Evolutionary conservation across 2,329 filamentous ascomycete genomes (phyloP).

Genomic region (Aspergillus sp.): DNA sequence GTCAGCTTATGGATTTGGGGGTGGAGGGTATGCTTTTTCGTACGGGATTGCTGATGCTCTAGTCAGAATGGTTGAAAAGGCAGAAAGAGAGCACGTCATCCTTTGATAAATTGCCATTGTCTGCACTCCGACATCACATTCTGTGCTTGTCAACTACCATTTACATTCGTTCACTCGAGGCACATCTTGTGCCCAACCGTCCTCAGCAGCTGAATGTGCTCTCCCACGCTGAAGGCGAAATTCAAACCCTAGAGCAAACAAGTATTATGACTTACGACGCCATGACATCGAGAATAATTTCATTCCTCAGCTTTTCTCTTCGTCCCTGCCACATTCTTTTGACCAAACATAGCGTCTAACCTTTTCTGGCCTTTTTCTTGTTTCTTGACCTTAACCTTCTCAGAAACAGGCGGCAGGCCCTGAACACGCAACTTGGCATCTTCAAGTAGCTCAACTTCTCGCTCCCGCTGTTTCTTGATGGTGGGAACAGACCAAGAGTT

Average conservation of each 20-base stretch:
- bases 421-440: constrained; percentile 34
- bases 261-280: background rate
- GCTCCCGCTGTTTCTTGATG: constrained; percentile 34
- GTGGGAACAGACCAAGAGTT: constrained; percentile 37
- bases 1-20: constrained; percentile 40
- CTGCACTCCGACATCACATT: background rate
- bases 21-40: constrained; percentile 39
- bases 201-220: background rate
- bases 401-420: constrained; percentile 34
- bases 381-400: constrained; percentile 33
- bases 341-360: constrained; percentile 29
- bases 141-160: background rate
- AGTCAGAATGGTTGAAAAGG: constrained; percentile 35
- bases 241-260: background rate
- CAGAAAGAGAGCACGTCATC: constrained; percentile 33
- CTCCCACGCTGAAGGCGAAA: background rate
- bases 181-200: background rate
- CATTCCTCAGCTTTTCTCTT: constrained; percentile 20
- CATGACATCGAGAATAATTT: background rate
- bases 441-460: constrained; percentile 33
- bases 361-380: constrained; percentile 33
- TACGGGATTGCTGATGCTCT: constrained; percentile 38
- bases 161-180: background rate
- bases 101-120: constrained; percentile 1
- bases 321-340: constrained; percentile 11